phyloP scores from a whole-genome alignment of 768 basidiomycete genomes.

The Podaxis sp. region DNA sequence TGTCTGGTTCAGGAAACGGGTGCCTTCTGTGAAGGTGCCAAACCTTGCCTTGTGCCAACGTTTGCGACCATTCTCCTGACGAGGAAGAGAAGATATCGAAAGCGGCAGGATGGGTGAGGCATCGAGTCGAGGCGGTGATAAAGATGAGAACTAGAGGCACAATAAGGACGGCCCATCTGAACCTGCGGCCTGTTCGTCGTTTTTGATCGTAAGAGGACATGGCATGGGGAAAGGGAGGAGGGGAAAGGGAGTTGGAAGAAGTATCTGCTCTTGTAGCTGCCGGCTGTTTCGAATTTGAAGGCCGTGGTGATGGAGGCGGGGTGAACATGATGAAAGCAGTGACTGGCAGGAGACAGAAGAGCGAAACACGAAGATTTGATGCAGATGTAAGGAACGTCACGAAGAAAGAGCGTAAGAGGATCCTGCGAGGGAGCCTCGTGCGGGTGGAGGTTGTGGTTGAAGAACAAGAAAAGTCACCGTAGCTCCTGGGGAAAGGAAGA shows the following conservation, averaged over 20 bases:
- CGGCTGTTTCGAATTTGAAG: slow-evolving; percentile 8
- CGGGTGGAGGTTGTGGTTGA: slow-evolving; percentile 25
- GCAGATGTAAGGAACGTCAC: slow-evolving; percentile 11
- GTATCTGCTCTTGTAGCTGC: background rate
- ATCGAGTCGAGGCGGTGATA: slow-evolving; percentile 54
- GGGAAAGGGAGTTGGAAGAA: background rate
- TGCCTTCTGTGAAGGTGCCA: slow-evolving; percentile 48
- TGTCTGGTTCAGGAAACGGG: slow-evolving; percentile 25
- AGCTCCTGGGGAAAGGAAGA: background rate
- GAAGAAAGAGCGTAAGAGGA: slow-evolving; percentile 19
- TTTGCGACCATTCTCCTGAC: slow-evolving; percentile 21
- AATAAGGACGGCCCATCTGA: slow-evolving; percentile 52
- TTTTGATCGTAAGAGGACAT: slow-evolving; percentile 30
- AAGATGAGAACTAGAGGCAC: slow-evolving; percentile 57
- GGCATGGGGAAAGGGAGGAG: slow-evolving; percentile 10
- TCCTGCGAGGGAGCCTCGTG: slow-evolving; percentile 21
- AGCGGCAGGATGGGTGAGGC: slow-evolving; percentile 45
- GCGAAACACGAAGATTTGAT: background rate
- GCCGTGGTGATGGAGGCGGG: slow-evolving; percentile 34
- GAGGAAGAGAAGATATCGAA: slow-evolving; percentile 39
- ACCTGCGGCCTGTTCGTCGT: slow-evolving; percentile 42
- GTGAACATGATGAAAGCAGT: slow-evolving; percentile 29
- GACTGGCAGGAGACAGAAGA: background rate
- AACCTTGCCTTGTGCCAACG: slow-evolving; percentile 14
- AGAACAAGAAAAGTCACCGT: background rate